Conservation (phyloP, 306 rosid species). For the Ziziphus jujuba region DNA sequence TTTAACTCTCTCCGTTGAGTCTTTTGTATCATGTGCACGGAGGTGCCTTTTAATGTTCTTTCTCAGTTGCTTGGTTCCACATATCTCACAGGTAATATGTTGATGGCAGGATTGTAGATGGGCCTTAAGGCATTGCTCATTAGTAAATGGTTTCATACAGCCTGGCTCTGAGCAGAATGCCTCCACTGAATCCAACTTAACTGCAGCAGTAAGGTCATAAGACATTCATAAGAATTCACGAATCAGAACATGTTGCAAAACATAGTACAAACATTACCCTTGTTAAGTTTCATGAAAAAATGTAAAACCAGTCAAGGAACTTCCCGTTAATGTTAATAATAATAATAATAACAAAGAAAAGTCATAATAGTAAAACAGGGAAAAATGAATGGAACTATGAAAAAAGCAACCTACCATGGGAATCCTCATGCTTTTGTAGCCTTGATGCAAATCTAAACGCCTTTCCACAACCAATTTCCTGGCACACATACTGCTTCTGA, state of each 20-base stretch:
- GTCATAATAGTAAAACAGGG: not conserved
- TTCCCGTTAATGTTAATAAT: no score
- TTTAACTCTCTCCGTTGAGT: slow-evolving; percentile 30
- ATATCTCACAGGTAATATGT: slow-evolving; percentile 56
- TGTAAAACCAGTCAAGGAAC: not conserved
- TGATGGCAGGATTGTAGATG: slow-evolving; percentile 74
- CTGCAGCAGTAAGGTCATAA: slow-evolving; percentile 36
- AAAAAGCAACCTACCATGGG: slow-evolving; percentile 59
- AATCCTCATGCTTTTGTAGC: slow-evolving; percentile 61
- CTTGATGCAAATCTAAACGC: slow-evolving; percentile 55
- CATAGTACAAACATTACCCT: not conserved
- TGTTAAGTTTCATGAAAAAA: not conserved
- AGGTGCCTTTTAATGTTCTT: slow-evolving; percentile 78
- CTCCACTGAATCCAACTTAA: slow-evolving; percentile 63
- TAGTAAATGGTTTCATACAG: slow-evolving; percentile 66
- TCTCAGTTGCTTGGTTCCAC: slow-evolving; percentile 63
- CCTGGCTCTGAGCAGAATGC: slow-evolving; percentile 66
- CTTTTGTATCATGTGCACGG: slow-evolving; percentile 42
- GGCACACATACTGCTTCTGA: slow-evolving; percentile 56
- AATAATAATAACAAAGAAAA: not conserved
- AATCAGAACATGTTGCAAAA: not conserved
- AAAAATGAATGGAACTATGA: not conserved
- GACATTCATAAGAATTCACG: slow-evolving; percentile 15
- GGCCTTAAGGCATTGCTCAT: slow-evolving; percentile 55
- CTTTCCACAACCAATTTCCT: slow-evolving; percentile 72